These are phyloP conservation scores for Senna siamea DNA, from an alignment of 306 rosid species.

Conservation along the genomic window DNA sequence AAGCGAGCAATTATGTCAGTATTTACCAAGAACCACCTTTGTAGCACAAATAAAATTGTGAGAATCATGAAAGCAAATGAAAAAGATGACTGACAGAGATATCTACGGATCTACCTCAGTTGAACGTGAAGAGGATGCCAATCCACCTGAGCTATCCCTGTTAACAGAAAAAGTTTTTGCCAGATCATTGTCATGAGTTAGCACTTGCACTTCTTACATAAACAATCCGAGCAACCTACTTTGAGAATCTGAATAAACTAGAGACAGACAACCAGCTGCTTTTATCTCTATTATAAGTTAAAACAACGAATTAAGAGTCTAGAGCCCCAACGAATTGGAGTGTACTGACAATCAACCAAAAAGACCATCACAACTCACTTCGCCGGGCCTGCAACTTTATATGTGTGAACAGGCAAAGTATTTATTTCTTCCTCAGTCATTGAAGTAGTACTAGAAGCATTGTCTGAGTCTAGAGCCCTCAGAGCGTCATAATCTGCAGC, in stretches of 20 bases:
- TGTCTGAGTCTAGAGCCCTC: slow-evolving; percentile 42
- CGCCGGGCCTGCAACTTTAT: slow-evolving; percentile 44
- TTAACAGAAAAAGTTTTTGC: slow-evolving; percentile 8
- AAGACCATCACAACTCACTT: slow-evolving; percentile 48
- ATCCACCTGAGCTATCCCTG: slow-evolving; percentile 35
- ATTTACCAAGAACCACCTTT: too few species aligned
- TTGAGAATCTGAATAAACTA: background rate
- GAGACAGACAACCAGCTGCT: too few species aligned
- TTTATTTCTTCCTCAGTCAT: slow-evolving; percentile 69
- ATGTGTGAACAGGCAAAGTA: slow-evolving; percentile 62
- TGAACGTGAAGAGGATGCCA: slow-evolving; percentile 35
- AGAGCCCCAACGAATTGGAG: too few species aligned
- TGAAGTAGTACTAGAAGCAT: slow-evolving; percentile 48
- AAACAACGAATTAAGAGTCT: too few species aligned
- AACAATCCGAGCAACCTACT: background rate
- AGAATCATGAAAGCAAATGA: slow-evolving; percentile 22
- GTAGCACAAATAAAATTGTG: too few species aligned
- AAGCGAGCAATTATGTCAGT: too few species aligned
- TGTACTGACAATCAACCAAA: background rate
- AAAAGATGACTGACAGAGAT: too few species aligned
- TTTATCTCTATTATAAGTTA: too few species aligned
- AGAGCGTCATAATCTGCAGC: slow-evolving; percentile 50
- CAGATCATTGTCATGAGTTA: slow-evolving; percentile 5
- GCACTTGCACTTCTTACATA: background rate
- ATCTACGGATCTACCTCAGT: slow-evolving; percentile 26